Base-by-base conservation (phyloP, 176 grass and related monocot species). In the Carex cristatella region DNA sequence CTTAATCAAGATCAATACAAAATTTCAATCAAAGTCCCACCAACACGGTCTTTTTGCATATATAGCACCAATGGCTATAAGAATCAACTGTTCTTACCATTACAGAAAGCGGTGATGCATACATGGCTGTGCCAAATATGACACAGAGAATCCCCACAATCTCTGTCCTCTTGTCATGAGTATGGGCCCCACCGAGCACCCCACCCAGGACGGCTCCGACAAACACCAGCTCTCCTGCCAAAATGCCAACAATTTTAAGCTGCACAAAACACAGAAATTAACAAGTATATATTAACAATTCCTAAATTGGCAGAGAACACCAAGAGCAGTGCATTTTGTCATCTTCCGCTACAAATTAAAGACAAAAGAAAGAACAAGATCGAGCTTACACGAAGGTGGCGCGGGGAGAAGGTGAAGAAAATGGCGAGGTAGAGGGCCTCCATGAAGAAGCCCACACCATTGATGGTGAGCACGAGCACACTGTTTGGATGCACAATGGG, bases 401-500 rank as follows among this genome's bases (percentile, higher is more conserved):
- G 69, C 14, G 68, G 6, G 18, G 89, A 15, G 74, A 81, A 97
- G 55, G 64, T 1, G 73, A 97, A 87, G 79, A 86, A 97, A 63
- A 94, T 84, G 75, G 40, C 18, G 77, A 97, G 79, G 91, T 94
- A 97, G 33, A 30, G 0, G 11, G 48, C 38, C 88, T 97, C 94
- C 23, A 97, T 42, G 62, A 77, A 35, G 44, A 97, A 64, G 3
- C 94, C 94, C 27, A 88, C 56, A 77, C 89, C 89, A 46, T 97
- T 97, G 66, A 97, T 97, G 61, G 89, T 94, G 89, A 87, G 69
- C 51, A 97, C 91, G 44, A 90, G 91, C 55, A 91, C 65, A 73
- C 89, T 90, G 82, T 97, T 86, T 4, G 94, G 94, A 84, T 97
- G 91, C 49, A 97, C 91, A 65, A 94, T 0, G 44, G 94, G 91